Percentiles rank a stretch among this genome's conserved stretches.
phyloP scores from a whole-genome alignment of 2,329 filamentous ascomycete species.

The Calonectria leucothoes region DNA sequence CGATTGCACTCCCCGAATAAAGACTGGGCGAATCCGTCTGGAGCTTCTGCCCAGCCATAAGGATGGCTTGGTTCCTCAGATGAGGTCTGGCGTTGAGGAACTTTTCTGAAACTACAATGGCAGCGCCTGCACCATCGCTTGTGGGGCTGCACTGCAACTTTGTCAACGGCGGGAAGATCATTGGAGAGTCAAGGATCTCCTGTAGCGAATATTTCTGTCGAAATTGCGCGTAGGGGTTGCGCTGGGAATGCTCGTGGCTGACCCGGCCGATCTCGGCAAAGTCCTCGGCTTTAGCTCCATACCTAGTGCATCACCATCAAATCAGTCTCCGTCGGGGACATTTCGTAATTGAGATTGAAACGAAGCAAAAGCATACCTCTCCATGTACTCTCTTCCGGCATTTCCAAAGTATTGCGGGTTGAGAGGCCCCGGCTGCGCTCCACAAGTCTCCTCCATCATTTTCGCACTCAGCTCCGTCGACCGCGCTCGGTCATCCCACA shows the following conservation, averaged over 20 bases:
- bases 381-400: background rate
- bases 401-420: background rate
- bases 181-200: background rate
- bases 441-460: background rate
- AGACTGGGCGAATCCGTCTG: background rate
- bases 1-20: background rate
- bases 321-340: background rate
- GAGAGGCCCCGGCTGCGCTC: background rate
- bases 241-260: background rate
- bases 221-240: background rate
- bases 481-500: slow-evolving; percentile 86
- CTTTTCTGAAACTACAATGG: background rate
- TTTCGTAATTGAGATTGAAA: background rate
- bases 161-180: background rate
- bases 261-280: background rate
- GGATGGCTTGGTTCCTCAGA: background rate
- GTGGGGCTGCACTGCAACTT: background rate
- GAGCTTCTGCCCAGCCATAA: background rate
- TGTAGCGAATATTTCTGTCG: background rate
- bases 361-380: background rate
- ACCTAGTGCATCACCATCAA: background rate
- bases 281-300: background rate
- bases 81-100: background rate
- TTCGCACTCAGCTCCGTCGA: slow-evolving; percentile 54
- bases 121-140: background rate